Conservation (phyloP, 2,329 filamentous ascomycete genomes). For the Cryphonectria nitschkei region DNA sequence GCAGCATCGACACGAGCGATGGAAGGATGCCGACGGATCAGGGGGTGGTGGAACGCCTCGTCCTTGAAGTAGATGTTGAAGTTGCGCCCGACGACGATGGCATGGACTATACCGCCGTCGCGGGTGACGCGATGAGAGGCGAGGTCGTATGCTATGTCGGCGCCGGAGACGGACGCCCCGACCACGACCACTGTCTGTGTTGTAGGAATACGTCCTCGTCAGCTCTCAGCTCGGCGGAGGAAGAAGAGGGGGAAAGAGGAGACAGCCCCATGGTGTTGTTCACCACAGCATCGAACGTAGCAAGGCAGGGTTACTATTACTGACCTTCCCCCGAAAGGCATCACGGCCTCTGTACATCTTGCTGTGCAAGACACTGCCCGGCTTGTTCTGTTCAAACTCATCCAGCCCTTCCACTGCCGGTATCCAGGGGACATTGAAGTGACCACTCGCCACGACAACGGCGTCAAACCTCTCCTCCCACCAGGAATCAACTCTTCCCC, state of each 20-base stretch:
- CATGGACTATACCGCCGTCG: constrained; percentile 31
- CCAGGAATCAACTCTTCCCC: constrained; percentile 55
- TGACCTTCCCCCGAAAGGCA: constrained; percentile 49
- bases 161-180: constrained; percentile 66
- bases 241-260: no score
- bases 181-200: constrained; percentile 61
- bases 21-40: constrained; percentile 30
- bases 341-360: constrained; percentile 56
- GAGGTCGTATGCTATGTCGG: constrained; percentile 53
- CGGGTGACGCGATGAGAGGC: constrained; percentile 27
- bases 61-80: constrained; percentile 37
- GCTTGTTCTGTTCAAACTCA: constrained; percentile 48
- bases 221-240: background rate
- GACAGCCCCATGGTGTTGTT: background rate
- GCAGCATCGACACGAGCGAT: constrained; percentile 31
- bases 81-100: constrained; percentile 34
- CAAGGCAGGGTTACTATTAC: constrained; percentile 15
- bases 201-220: background rate
- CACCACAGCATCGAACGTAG: background rate
- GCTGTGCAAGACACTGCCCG: constrained; percentile 57
- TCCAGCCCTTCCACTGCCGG: constrained; percentile 53
- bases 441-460: constrained; percentile 60
- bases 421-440: constrained; percentile 60
- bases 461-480: constrained; percentile 65
- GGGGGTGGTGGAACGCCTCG: constrained; percentile 34